These are phyloP conservation scores for Chaetoscypha palmicola DNA, from an alignment of 2,329 filamentous ascomycete genomes.

Conservation along the genomic window DNA sequence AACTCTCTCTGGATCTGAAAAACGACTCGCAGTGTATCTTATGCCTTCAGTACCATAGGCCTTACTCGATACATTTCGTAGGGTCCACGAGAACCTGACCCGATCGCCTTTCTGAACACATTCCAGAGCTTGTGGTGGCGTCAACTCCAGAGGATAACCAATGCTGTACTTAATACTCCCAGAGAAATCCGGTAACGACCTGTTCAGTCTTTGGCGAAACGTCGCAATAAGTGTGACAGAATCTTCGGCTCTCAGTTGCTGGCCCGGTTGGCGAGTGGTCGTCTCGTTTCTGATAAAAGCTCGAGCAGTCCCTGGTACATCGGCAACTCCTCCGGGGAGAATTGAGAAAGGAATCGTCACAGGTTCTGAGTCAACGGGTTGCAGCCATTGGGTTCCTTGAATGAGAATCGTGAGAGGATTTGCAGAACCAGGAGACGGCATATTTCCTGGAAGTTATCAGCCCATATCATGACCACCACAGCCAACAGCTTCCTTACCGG, in stretches of 20 bases:
- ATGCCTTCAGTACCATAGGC: slow-evolving; percentile 6
- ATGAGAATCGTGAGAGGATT: slow-evolving; percentile 7
- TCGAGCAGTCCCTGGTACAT: slow-evolving; percentile 5
- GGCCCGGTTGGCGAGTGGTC: neutral
- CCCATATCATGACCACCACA: too few species aligned
- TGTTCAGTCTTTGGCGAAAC: slow-evolving; percentile 5
- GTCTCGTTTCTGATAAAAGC: slow-evolving; percentile 9
- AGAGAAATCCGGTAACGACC: slow-evolving; percentile 8
- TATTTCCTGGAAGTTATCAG: too few species aligned
- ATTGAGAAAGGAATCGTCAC: slow-evolving; percentile 7
- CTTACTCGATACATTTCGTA: slow-evolving; percentile 9
- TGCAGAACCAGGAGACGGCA: slow-evolving; percentile 3
- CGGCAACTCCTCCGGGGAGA: slow-evolving; percentile 6
- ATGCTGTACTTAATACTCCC: slow-evolving; percentile 2
- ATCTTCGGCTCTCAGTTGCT: slow-evolving; percentile 1
- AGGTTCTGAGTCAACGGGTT: slow-evolving; percentile 8
- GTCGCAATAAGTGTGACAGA: slow-evolving; percentile 9
- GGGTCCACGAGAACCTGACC: slow-evolving; percentile 9
- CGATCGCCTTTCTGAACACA: slow-evolving; percentile 8
- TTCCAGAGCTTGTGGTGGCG: slow-evolving; percentile 5
- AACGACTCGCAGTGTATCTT: neutral
- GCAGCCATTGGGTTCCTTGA: slow-evolving; percentile 8
- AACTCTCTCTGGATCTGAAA: neutral
- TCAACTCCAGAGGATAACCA: slow-evolving; percentile 6
- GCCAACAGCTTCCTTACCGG: too few species aligned